Percentiles rank a stretch among this genome's conserved stretches.
Evolutionary conservation across 768 basidiomycete species (phyloP).

Genomic region (Cystobasidiopsis lactophilus): DNA sequence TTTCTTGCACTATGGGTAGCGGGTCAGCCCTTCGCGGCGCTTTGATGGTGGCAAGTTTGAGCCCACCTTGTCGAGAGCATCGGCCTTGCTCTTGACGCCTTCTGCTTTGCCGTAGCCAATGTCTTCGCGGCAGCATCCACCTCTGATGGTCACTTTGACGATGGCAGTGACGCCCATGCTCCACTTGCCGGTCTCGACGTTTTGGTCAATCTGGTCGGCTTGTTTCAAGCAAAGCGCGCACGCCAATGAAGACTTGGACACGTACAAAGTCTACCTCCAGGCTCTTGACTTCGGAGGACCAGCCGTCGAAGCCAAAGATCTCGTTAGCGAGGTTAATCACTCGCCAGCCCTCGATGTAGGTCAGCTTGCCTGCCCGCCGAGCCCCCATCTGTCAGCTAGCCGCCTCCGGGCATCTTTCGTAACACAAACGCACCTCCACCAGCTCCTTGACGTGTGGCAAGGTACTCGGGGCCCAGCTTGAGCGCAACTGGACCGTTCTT

Average conservation of each 20-base stretch:
- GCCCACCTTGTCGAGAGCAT: slow-evolving; percentile 72
- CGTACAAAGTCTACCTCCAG: slow-evolving; percentile 24
- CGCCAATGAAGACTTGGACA: not conserved
- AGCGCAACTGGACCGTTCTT: slow-evolving; percentile 41
- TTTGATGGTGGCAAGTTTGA: no score
- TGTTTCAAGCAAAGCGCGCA: not conserved
- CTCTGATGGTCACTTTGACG: slow-evolving; percentile 62
- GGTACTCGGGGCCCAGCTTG: slow-evolving; percentile 81
- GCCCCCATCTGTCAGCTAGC: not conserved
- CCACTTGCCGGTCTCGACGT: slow-evolving; percentile 41
- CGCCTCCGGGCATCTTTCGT: not conserved
- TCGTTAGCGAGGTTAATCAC: slow-evolving; percentile 95
- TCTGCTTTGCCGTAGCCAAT: slow-evolving; percentile 73
- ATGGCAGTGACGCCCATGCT: slow-evolving; percentile 62
- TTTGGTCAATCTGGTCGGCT: slow-evolving; percentile 42
- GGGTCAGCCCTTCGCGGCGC: not conserved
- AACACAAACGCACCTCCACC: slow-evolving; percentile 26
- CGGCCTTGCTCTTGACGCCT: slow-evolving; percentile 62
- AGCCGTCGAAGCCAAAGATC: slow-evolving; percentile 81
- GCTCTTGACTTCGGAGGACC: slow-evolving; percentile 18
- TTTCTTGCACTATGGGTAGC: slow-evolving; percentile 63
- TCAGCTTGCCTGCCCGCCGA: slow-evolving; percentile 38
- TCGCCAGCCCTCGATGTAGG: slow-evolving; percentile 94
- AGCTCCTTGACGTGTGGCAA: slow-evolving; percentile 71
- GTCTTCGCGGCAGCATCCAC: slow-evolving; percentile 81